Evolutionary conservation across 805 yeast species (phyloP), one percentile per base, ranked within the genome.

Genomic region (Suhomyces sp.): DNA sequence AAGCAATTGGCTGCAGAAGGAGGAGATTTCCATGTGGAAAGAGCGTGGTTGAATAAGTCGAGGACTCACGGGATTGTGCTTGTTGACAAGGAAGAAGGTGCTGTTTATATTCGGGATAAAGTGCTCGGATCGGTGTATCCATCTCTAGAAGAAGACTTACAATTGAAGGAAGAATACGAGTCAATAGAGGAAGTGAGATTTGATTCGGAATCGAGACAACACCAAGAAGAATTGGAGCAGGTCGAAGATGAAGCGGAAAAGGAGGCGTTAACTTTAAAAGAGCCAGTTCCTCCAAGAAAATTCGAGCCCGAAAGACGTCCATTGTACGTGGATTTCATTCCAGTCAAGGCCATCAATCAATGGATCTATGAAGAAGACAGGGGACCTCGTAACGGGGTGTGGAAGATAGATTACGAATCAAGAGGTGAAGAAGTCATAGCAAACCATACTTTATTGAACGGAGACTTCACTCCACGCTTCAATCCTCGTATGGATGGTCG

Each of bases 341-440:
- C 74, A 0, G 73, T 68, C 15, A 64, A 66, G 41, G 72, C 72
- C 12, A 57, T 68, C 3, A 65, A 63, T 36, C 59, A 57, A 26
- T 70, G 76, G 74, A 65, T 70, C 11, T 72, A 58, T 43, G 72
- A 70, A 46, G 77, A 70, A 40, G 66, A 61, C 35, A 53, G 50
- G 25, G 71, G 69, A 9, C 74, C 77, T 8, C 48, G 51, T 25
- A 65, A 70, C 46, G 76, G 73, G 2, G 48, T 65, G 30, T 71
- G 77, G 76, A 60, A 60, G 33, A 49, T 71, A n/a, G 56, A 58
- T 12, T 70, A 63, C 39, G 58, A 53, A 18, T 48, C 39, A 8
- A 46, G 50, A 24, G 65, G 62, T 5, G 65, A 62, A 8, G 67
- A 58, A 25, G 55, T 50, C 22, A 47, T 56, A 3, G 54, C 57